Evolutionary conservation across 2,329 filamentous ascomycete genomes (phyloP).

Genomic region (Xylariales sp.): DNA sequence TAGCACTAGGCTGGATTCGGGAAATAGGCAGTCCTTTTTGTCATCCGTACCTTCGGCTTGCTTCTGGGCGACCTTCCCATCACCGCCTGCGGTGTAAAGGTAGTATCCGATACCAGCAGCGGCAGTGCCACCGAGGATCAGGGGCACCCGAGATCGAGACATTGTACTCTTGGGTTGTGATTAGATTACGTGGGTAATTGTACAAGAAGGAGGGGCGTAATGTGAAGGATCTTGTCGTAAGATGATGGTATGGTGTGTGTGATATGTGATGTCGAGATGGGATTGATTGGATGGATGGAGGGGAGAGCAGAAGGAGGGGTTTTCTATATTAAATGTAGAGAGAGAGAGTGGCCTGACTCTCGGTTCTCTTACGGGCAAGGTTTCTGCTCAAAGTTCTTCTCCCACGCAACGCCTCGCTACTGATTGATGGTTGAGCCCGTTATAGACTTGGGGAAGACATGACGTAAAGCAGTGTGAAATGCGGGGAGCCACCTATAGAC

Average conservation of each 20-base stretch:
- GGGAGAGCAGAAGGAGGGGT: slow-evolving; percentile 19
- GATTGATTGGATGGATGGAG: slow-evolving; percentile 30
- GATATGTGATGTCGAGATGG: slow-evolving; percentile 20
- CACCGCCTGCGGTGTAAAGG: slow-evolving; percentile 86
- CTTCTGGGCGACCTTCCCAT: slow-evolving; percentile 85
- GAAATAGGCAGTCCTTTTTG: too few species aligned
- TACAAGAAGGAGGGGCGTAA: neutral
- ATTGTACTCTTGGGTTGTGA: slow-evolving; percentile 16
- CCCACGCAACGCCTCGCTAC: slow-evolving; percentile 5
- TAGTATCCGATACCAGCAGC: slow-evolving; percentile 85
- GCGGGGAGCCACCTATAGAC: slow-evolving; percentile 18
- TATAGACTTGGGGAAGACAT: slow-evolving; percentile 16
- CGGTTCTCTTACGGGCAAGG: slow-evolving; percentile 1
- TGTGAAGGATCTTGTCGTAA: neutral
- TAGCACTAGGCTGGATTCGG: neutral
- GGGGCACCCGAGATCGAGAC: slow-evolving; percentile 44
- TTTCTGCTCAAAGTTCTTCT: slow-evolving; percentile 5
- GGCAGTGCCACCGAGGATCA: slow-evolving; percentile 67
- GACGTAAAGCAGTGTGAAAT: slow-evolving; percentile 28
- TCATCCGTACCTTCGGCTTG: slow-evolving; percentile 76
- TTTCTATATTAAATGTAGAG: slow-evolving; percentile 11
- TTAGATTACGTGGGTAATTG: slow-evolving; percentile 10
- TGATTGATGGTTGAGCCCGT: slow-evolving; percentile 18
- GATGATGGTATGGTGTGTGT: neutral
- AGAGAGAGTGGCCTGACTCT: slow-evolving; percentile 29